Evolutionary conservation across 2,329 filamentous ascomycete species (phyloP).

Genomic region (Cercospora sesami): DNA sequence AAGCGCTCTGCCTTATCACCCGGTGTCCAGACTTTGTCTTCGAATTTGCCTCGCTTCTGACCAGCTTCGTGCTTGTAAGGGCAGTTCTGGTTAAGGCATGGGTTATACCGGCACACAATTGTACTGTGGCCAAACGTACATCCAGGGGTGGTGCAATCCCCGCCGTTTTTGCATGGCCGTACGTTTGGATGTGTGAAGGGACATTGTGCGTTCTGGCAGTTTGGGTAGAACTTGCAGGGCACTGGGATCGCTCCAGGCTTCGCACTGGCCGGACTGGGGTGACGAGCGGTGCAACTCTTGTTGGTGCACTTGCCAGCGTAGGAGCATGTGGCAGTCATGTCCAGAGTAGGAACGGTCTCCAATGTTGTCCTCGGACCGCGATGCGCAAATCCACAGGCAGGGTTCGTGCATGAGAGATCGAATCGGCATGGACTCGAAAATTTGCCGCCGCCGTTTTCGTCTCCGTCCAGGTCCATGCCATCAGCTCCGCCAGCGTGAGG

Average conservation of each 20-base stretch:
- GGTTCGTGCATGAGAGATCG: slow-evolving; percentile 84
- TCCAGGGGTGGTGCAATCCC: slow-evolving; percentile 74
- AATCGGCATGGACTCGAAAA: slow-evolving; percentile 78
- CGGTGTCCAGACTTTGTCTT: slow-evolving; percentile 89
- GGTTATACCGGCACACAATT: slow-evolving; percentile 84
- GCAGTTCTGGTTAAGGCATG: slow-evolving; percentile 86
- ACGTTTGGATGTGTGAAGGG: slow-evolving; percentile 85
- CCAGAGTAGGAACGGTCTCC: slow-evolving; percentile 69
- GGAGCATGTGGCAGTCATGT: slow-evolving; percentile 75
- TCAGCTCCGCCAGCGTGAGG: slow-evolving; percentile 39
- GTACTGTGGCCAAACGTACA: slow-evolving; percentile 91
- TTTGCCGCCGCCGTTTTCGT: slow-evolving; percentile 53
- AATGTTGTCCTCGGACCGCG: slow-evolving; percentile 76
- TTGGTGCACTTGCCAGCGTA: slow-evolving; percentile 95
- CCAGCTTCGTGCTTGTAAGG: slow-evolving; percentile 88
- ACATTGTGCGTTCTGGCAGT: slow-evolving; percentile 87
- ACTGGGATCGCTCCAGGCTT: slow-evolving; percentile 79
- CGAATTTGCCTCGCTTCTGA: slow-evolving; percentile 76
- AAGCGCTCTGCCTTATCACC: slow-evolving; percentile 34
- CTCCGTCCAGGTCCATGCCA: slow-evolving; percentile 63
- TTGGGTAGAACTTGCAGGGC: slow-evolving; percentile 87
- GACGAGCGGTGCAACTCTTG: slow-evolving; percentile 84
- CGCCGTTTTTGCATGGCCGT: slow-evolving; percentile 87
- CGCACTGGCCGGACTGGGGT: slow-evolving; percentile 85
- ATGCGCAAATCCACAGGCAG: slow-evolving; percentile 88